A percentile compares a stretch with the other conserved stretches of the same genome.
These are phyloP conservation scores for Saccharomycopsis javanensis DNA, from an alignment of 805 yeast species.

Conservation along the genomic window DNA sequence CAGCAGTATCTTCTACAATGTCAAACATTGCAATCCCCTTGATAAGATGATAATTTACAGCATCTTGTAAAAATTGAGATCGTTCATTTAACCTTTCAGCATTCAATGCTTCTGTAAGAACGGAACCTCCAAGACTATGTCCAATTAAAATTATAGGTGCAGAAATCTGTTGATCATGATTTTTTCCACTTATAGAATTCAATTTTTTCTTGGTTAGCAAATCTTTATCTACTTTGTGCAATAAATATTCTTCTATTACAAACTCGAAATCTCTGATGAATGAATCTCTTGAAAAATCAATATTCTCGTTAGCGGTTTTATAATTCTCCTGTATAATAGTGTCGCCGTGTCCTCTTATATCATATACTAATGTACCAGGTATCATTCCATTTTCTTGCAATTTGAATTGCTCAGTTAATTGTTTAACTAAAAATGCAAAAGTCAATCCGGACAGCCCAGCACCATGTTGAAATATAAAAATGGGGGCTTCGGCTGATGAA, in stretches of 20 bases:
- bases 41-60: conserved; percentile 24
- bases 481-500: conserved; percentile 31
- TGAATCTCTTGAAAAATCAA: conserved; percentile 36
- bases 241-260: conserved; percentile 35
- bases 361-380: conserved; percentile 65
- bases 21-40: conserved; percentile 75
- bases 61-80: conserved; percentile 14
- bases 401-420: conserved; percentile 24
- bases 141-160: conserved; percentile 58
- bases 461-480: conserved; percentile 82
- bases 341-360: conserved; percentile 79
- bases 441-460: conserved; percentile 87
- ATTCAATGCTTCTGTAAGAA: conserved; percentile 47
- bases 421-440: conserved; percentile 46
- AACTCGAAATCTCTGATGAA: conserved; percentile 50
- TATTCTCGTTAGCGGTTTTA: conserved; percentile 20
- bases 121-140: conserved; percentile 89
- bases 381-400: conserved; percentile 20
- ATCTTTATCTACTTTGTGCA: conserved; percentile 4
- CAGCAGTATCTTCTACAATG: conserved; percentile 90
- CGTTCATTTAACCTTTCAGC: conserved; percentile 6
- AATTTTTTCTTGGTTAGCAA: conserved; percentile 7
- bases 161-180: not conserved
- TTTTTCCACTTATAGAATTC: conserved; percentile 15
- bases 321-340: conserved; percentile 26